phyloP scores from a whole-genome alignment of 371 early-diverging fungal species.

The Apophysomyces variabilis region DNA sequence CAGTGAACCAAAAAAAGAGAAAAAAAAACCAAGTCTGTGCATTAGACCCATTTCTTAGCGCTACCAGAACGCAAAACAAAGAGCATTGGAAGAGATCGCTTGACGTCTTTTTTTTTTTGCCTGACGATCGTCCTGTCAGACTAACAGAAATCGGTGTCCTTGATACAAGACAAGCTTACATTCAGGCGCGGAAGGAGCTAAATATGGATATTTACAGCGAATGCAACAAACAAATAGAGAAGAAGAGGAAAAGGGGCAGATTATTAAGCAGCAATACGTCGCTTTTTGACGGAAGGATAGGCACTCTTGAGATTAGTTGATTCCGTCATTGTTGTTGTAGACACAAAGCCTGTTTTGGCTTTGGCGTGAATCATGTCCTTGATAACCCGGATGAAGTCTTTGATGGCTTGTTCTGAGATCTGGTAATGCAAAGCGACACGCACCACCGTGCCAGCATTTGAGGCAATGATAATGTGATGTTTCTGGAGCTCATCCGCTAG shows the following conservation, averaged over 20 bases:
- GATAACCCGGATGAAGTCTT: constrained; percentile 38
- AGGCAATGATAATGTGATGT: constrained; percentile 55
- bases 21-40: too few relatives aligned
- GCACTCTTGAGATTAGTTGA: background rate
- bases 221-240: too few relatives aligned
- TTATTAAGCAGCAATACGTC: constrained; percentile 1
- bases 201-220: too few relatives aligned
- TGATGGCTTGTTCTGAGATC: constrained; percentile 57
- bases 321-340: background rate
- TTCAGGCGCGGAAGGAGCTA: too few relatives aligned
- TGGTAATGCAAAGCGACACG: constrained; percentile 82
- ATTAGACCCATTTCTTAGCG: too few relatives aligned
- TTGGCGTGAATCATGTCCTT: constrained; percentile 21
- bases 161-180: too few relatives aligned
- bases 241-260: background rate
- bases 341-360: background rate
- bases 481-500: constrained; percentile 49
- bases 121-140: too few relatives aligned
- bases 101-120: too few relatives aligned
- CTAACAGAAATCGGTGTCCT: too few relatives aligned
- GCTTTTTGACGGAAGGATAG: background rate
- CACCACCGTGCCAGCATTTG: constrained; percentile 41
- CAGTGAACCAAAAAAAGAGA: too few relatives aligned
- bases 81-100: too few relatives aligned
- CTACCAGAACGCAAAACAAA: too few relatives aligned